phyloP scores from a whole-genome alignment of 345 rosid species.

The Bruguiera sexangula region DNA sequence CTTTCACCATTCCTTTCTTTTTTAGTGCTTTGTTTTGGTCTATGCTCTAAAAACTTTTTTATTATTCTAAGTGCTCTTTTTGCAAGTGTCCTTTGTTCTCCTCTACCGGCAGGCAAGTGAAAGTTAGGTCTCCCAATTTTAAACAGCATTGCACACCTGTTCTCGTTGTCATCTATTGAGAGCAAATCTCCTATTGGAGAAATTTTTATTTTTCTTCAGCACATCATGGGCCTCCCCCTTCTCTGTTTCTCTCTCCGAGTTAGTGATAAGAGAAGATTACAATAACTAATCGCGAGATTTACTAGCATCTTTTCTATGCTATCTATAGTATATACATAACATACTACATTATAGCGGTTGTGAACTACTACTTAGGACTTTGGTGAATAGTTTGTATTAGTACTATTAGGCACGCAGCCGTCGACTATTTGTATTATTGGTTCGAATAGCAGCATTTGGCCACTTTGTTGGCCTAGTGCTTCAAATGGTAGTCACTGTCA shows the following conservation, averaged over 20 bases:
- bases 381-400: too few relatives aligned
- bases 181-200: slow-evolving; percentile 23
- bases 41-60: neutral
- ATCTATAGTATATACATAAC: too few relatives aligned
- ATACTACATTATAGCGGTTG: too few relatives aligned
- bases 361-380: too few relatives aligned
- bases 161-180: slow-evolving; percentile 28
- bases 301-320: slow-evolving; percentile 7
- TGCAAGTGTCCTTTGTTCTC: slow-evolving; percentile 4
- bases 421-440: too few relatives aligned
- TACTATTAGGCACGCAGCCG: too few relatives aligned
- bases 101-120: slow-evolving; percentile 18
- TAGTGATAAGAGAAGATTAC: slow-evolving; percentile 3
- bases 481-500: too few relatives aligned
- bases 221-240: neutral
- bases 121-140: slow-evolving; percentile 28
- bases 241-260: neutral
- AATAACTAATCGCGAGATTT: slow-evolving; percentile 18
- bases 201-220: slow-evolving; percentile 23
- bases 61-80: slow-evolving; percentile 10
- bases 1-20: neutral
- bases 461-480: too few relatives aligned
- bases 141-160: slow-evolving; percentile 24
- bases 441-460: too few relatives aligned
- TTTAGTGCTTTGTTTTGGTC: neutral